A percentile compares a stretch with the other conserved stretches of the same genome.
Conservation (phyloP, 1,284 basidiomycete genomes). For the Butyriboletus appendiculatus region DNA sequence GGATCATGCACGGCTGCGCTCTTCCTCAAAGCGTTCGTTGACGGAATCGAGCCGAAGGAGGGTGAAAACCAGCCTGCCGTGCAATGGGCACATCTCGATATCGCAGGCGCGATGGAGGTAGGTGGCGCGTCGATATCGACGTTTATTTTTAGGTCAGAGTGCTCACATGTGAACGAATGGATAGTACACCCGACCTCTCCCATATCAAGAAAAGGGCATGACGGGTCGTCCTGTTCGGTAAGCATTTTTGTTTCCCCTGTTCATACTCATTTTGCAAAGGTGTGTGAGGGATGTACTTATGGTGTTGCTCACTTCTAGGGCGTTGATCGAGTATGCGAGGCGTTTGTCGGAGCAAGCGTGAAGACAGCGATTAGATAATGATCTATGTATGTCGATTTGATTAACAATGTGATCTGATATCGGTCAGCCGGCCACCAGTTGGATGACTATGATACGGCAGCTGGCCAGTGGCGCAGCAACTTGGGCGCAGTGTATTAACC, state of each 20-base stretch:
- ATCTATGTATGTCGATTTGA: neutral
- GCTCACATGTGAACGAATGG: conserved; percentile 1
- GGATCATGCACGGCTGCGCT: conserved; percentile 84
- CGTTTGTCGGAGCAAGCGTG: conserved; percentile 24
- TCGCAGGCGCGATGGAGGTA: conserved; percentile 82
- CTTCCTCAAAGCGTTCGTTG: conserved; percentile 82
- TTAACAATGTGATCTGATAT: neutral
- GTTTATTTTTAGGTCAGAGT: neutral
- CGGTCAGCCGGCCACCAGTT: neutral
- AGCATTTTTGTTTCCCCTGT: conserved; percentile 2
- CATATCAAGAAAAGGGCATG: conserved; percentile 78
- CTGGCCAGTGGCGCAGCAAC: neutral
- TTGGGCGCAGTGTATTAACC: neutral
- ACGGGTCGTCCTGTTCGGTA: conserved; percentile 73
- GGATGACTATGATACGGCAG: neutral
- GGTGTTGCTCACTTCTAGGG: conserved; percentile 8
- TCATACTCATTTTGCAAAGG: too few relatives aligned
- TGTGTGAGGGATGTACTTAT: neutral
- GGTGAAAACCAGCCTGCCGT: conserved; percentile 50
- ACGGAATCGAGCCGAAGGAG: conserved; percentile 63
- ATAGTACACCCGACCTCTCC: conserved; percentile 52
- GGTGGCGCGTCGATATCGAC: neutral
- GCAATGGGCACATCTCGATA: conserved; percentile 85
- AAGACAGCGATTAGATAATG: neutral
- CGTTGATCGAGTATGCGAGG: conserved; percentile 30